A percentile compares a stretch with the other conserved stretches of the same genome.
Evolutionary conservation across 257 asterid species (phyloP).

Genomic region (Nicotiana benthamiana): DNA sequence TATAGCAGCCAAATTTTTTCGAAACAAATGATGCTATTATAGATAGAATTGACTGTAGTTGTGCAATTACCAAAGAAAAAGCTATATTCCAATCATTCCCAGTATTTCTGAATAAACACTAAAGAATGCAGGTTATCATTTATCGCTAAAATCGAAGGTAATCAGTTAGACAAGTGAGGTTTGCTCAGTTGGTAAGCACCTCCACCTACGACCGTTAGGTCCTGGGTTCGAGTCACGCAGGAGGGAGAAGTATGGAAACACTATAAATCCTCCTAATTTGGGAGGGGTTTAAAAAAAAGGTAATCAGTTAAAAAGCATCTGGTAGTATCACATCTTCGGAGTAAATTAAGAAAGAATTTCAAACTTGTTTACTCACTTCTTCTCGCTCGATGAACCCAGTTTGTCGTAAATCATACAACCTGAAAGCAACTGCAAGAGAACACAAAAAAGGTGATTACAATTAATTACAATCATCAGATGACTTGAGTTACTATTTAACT

Average conservation of each 20-base stretch:
- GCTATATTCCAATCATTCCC: not conserved
- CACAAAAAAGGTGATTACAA: not conserved
- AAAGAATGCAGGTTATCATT: not conserved
- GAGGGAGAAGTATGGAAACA: too few relatives aligned
- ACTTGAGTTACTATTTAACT: not conserved
- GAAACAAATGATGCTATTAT: too few relatives aligned
- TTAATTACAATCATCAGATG: not conserved
- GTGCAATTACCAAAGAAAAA: not conserved
- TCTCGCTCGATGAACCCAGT: conserved; percentile 44
- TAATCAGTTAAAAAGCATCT: not conserved
- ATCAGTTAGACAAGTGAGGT: too few relatives aligned
- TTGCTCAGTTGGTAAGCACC: too few relatives aligned
- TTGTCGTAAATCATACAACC: conserved; percentile 35
- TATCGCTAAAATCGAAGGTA: not conserved
- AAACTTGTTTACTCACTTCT: conserved; percentile 26
- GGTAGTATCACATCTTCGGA: not conserved
- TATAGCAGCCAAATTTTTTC: too few relatives aligned
- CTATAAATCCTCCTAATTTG: too few relatives aligned
- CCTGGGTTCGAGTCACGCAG: too few relatives aligned
- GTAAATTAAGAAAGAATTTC: not conserved
- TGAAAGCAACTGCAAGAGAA: conserved; percentile 35
- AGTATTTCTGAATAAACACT: not conserved
- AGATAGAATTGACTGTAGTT: too few relatives aligned
- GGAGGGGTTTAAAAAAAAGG: too few relatives aligned
- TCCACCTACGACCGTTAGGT: too few relatives aligned